phyloP scores from a whole-genome alignment of 208 protist species.

The Crithidia acanthocephali region DNA sequence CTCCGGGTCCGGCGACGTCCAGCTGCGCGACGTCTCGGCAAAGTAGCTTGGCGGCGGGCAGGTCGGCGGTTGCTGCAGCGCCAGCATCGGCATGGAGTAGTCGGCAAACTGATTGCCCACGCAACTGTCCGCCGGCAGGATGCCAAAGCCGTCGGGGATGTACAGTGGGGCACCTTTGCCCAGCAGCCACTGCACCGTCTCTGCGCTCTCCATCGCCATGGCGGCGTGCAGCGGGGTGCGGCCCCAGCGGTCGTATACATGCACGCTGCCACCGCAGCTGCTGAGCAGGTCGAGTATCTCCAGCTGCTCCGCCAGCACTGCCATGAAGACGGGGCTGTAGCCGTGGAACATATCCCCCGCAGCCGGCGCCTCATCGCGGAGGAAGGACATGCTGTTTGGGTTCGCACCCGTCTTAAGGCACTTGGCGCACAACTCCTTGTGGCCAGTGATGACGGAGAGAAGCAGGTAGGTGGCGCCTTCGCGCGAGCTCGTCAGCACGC shows the following conservation, averaged over 20 bases:
- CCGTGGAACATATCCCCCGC: constrained; percentile 88
- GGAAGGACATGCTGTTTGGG: constrained; percentile 86
- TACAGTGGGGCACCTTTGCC: constrained; percentile 77
- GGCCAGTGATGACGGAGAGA: constrained; percentile 76
- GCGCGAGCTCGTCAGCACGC: constrained; percentile 35
- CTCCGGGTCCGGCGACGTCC: constrained; percentile 20
- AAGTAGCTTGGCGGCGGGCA: constrained; percentile 41
- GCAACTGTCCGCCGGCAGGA: constrained; percentile 42
- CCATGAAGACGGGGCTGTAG: constrained; percentile 89
- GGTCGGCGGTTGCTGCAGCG: constrained; percentile 47
- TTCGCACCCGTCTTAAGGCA: constrained; percentile 85
- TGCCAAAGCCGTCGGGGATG: constrained; percentile 65
- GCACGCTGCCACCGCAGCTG: constrained; percentile 68
- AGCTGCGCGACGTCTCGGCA: constrained; percentile 15
- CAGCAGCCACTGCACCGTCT: constrained; percentile 80
- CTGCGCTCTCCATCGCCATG: constrained; percentile 65
- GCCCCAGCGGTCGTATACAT: constrained; percentile 91
- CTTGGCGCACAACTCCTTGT: constrained; percentile 61
- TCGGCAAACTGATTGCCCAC: constrained; percentile 51
- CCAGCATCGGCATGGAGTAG: constrained; percentile 63
- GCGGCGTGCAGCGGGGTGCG: constrained; percentile 86
- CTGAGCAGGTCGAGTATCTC: constrained; percentile 72
- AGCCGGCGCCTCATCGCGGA: constrained; percentile 59
- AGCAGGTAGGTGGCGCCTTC: constrained; percentile 82
- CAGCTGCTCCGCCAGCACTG: constrained; percentile 74